Percentiles rank a stretch among this genome's conserved stretches.
Conservation (phyloP, 1,284 basidiomycete genomes). For the Puccinia polysora region DNA sequence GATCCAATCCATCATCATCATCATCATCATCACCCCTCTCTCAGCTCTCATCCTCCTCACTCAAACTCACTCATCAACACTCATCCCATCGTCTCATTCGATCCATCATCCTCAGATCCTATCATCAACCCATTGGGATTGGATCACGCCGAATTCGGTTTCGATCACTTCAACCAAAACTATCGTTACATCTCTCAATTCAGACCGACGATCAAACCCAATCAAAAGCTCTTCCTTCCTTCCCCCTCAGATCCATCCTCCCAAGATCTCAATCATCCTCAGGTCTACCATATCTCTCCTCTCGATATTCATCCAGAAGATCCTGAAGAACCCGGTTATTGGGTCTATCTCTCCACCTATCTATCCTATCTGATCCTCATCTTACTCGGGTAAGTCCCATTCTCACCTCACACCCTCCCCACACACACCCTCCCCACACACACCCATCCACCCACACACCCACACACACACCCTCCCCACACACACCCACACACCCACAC, state of each 20-base stretch:
- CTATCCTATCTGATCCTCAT: conserved; percentile 47
- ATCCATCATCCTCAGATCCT: conserved; percentile 45
- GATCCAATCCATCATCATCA: too few relatives aligned
- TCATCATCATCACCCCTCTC: too few relatives aligned
- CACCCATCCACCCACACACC: not conserved
- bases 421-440: conserved; percentile 18
- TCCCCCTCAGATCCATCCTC: too few relatives aligned
- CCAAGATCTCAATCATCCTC: not conserved
- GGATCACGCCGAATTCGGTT: conserved; percentile 55
- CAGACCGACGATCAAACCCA: not conserved
- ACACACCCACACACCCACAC: too few relatives aligned
- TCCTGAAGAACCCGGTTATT: conserved; percentile 46
- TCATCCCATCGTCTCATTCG: conserved; percentile 12
- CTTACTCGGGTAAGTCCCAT: conserved; percentile 32
- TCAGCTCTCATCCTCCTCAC: not conserved
- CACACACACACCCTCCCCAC: not conserved
- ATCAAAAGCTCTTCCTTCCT: not conserved
- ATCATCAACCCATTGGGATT: conserved; percentile 47
- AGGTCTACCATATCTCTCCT: conserved; percentile 32
- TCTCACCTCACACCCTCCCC: not conserved
- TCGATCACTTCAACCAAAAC: conserved; percentile 50
- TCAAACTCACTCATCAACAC: conserved; percentile 5
- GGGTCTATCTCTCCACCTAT: conserved; percentile 50
- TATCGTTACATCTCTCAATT: too few relatives aligned
- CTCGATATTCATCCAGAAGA: conserved; percentile 48